Conservation (phyloP, 208 protist genomes). For the Wallacemonas rigidus region DNA sequence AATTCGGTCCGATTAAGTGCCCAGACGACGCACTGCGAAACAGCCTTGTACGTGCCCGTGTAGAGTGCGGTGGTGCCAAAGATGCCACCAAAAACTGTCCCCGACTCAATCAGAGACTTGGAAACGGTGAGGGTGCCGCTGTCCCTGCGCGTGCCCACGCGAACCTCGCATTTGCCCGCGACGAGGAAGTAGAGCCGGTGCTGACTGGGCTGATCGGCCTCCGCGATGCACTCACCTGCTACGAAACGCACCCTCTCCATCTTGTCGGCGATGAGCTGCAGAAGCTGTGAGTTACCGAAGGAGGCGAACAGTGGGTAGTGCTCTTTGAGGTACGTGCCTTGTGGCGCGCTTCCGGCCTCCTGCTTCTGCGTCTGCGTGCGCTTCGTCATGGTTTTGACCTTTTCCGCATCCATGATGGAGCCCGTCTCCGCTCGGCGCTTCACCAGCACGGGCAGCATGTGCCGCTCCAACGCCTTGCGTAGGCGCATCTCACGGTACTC, state of each 20-base stretch:
- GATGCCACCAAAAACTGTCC: constrained; percentile 75
- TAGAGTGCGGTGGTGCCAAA: constrained; percentile 64
- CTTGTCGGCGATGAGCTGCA: constrained; percentile 61
- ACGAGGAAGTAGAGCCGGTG: constrained; percentile 75
- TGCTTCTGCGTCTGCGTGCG: constrained; percentile 9
- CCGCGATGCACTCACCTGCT: constrained; percentile 62
- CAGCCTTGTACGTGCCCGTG: constrained; percentile 55
- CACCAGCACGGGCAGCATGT: constrained; percentile 70
- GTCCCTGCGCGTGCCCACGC: constrained; percentile 30
- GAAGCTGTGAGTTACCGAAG: constrained; percentile 53
- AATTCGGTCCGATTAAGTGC: constrained; percentile 57
- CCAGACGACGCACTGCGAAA: constrained; percentile 86
- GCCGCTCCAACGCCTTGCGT: constrained; percentile 52
- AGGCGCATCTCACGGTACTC: constrained; percentile 56
- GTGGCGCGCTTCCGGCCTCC: constrained; percentile 20
- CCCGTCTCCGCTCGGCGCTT: constrained; percentile 48
- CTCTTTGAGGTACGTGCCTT: constrained; percentile 64
- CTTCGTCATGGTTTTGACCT: constrained; percentile 12
- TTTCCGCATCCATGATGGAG: constrained; percentile 32
- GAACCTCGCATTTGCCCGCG: constrained; percentile 70
- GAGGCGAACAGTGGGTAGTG: constrained; percentile 56
- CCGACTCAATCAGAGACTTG: constrained; percentile 38
- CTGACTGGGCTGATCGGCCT: constrained; percentile 54
- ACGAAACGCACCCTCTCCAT: constrained; percentile 62
- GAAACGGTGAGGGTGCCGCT: not conserved